Evolutionary conservation across 2,329 filamentous ascomycete genomes (phyloP).

Genomic region (Phialophora expanda): DNA sequence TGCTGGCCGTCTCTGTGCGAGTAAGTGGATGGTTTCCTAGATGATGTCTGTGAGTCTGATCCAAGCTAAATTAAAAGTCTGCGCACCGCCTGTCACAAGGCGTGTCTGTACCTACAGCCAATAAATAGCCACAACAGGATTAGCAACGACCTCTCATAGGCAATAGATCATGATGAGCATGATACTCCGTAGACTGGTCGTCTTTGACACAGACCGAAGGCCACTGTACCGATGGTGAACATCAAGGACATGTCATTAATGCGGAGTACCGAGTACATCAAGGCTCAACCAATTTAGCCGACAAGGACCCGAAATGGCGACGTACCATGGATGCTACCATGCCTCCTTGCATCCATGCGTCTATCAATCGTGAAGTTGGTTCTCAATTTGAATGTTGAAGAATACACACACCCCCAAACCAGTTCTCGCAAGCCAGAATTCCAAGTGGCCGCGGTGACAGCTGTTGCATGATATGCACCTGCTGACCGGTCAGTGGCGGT

Average conservation of each 20-base stretch:
- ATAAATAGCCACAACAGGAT: background rate
- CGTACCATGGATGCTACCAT: background rate
- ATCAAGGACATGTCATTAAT: background rate
- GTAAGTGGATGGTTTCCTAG: slow-evolving; percentile 3
- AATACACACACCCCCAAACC: background rate
- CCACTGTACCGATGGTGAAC: background rate
- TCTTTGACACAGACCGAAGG: background rate
- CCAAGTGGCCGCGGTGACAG: background rate
- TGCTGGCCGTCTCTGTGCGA: slow-evolving; percentile 7
- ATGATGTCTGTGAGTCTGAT: background rate
- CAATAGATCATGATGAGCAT: background rate
- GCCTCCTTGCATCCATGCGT: no score
- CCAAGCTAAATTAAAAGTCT: background rate
- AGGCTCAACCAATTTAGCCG: slow-evolving; percentile 8
- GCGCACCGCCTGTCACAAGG: slow-evolving; percentile 1
- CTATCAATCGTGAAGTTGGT: background rate
- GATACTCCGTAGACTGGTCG: background rate
- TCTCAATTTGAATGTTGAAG: background rate
- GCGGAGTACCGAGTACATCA: background rate
- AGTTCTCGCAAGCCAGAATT: background rate
- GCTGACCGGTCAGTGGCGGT: background rate
- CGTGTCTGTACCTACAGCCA: slow-evolving; percentile 5
- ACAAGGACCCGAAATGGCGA: background rate
- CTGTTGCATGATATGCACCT: background rate
- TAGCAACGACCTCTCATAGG: background rate